Conservation (phyloP, 1,284 basidiomycete species). For the Chalciporus sp. region DNA sequence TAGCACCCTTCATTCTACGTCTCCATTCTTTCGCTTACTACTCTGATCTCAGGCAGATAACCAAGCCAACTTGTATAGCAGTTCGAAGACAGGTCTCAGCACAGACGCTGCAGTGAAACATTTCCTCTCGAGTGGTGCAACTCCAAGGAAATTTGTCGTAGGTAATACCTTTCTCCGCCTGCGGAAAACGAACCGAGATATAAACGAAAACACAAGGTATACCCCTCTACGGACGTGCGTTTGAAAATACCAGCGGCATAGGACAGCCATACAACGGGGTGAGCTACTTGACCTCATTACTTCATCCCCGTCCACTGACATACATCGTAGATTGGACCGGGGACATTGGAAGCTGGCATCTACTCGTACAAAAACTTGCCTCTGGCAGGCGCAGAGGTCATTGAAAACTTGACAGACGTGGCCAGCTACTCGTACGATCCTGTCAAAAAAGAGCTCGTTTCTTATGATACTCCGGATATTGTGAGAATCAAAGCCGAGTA, state of each 20-base stretch:
- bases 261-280: constrained; percentile 75
- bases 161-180: constrained; percentile 46
- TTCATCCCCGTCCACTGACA: constrained; percentile 1
- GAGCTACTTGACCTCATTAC: constrained; percentile 21
- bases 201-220: constrained; percentile 50
- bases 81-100: constrained; percentile 58
- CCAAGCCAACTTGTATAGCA: constrained; percentile 82
- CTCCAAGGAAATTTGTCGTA: constrained; percentile 73
- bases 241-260: constrained; percentile 77
- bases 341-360: constrained; percentile 38
- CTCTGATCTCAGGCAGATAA: constrained; percentile 55
- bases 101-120: constrained; percentile 73
- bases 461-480: constrained; percentile 82
- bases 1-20: constrained; percentile 20
- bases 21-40: not conserved
- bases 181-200: not conserved
- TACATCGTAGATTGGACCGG: constrained; percentile 67
- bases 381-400: constrained; percentile 61
- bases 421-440: constrained; percentile 80
- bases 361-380: constrained; percentile 83
- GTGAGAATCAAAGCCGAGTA: constrained; percentile 78
- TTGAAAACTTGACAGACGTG: constrained; percentile 71
- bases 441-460: constrained; percentile 62
- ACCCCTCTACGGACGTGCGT: constrained; percentile 85
- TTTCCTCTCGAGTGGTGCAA: constrained; percentile 71